These are phyloP conservation scores for Nitzschia inconspicua DNA, from an alignment of 108 stramenopile species.

Conservation along the genomic window DNA sequence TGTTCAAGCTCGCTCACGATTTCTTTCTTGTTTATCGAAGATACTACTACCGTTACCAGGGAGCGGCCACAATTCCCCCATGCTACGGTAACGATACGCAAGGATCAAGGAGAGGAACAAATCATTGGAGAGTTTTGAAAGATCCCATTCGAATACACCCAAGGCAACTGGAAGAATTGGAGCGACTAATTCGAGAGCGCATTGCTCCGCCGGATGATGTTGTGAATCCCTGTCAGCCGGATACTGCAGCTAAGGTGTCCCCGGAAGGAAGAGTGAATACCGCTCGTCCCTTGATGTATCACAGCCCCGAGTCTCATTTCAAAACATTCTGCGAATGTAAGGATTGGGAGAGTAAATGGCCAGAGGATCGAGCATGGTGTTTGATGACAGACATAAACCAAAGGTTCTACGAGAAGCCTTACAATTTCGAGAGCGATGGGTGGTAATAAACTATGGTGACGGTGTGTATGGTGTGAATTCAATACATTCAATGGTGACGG, in stretches of 20 bases:
- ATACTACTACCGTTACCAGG: constrained; percentile 19
- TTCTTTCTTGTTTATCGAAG: too few species aligned
- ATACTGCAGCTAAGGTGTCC: constrained; percentile 30
- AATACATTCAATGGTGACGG: too few species aligned
- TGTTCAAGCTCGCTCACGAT: too few species aligned
- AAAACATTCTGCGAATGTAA: constrained; percentile 40
- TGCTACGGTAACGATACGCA: constrained; percentile 22
- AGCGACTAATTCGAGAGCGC: constrained; percentile 29
- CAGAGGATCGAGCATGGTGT: constrained; percentile 36
- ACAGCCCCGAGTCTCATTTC: constrained; percentile 8
- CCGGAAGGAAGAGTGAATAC: constrained; percentile 17
- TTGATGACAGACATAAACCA: constrained; percentile 1
- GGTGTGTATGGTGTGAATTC: too few species aligned
- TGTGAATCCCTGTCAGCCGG: constrained; percentile 21
- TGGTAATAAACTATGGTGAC: too few species aligned
- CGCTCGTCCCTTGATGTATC: constrained; percentile 29
- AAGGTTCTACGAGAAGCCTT: constrained; percentile 32
- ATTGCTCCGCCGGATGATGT: constrained; percentile 29
- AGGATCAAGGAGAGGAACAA: background rate
- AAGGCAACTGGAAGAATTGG: constrained; percentile 23
- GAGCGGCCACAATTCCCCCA: constrained; percentile 35
- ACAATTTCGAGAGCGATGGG: constrained; percentile 35
- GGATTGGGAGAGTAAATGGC: constrained; percentile 31
- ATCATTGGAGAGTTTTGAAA: constrained; percentile 34
- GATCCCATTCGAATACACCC: constrained; percentile 31